Conservation (phyloP, 2,329 filamentous ascomycete genomes). For the Aspergillus luchuensis region DNA sequence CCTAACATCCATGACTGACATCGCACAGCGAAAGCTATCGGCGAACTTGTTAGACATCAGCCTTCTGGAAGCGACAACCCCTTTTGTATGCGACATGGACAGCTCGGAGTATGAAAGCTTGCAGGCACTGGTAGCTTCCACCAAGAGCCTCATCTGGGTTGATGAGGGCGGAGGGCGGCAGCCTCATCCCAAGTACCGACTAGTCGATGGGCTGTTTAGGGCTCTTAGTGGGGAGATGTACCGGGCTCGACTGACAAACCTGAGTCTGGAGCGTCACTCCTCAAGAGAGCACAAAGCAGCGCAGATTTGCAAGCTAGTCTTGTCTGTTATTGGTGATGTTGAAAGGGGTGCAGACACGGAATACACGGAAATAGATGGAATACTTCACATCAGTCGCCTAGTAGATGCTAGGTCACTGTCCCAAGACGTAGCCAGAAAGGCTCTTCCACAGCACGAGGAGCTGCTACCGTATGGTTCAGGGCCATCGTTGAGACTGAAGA, state of each 20-base stretch:
- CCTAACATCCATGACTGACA: neutral
- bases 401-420: conserved; percentile 3
- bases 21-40: neutral
- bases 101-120: conserved; percentile 1
- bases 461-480: neutral
- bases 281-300: neutral
- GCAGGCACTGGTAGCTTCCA: neutral
- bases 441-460: neutral
- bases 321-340: neutral
- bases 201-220: conserved; percentile 17
- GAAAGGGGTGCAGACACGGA: conserved; percentile 3
- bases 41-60: conserved; percentile 4
- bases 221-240: conserved; percentile 11
- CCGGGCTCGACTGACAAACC: conserved; percentile 1
- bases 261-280: conserved; percentile 5
- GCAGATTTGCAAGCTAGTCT: conserved; percentile 8
- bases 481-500: conserved; percentile 16
- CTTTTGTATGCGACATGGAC: conserved; percentile 8
- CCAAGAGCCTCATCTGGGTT: conserved; percentile 14
- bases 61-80: conserved; percentile 7
- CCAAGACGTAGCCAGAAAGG: neutral
- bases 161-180: conserved; percentile 11
- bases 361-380: conserved; percentile 11
- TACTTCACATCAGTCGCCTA: conserved; percentile 14
- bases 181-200: conserved; percentile 11